Evolutionary conservation across 768 basidiomycete genomes (phyloP), one percentile per base, ranked within the genome.

Genomic region (Suillus placidus): DNA sequence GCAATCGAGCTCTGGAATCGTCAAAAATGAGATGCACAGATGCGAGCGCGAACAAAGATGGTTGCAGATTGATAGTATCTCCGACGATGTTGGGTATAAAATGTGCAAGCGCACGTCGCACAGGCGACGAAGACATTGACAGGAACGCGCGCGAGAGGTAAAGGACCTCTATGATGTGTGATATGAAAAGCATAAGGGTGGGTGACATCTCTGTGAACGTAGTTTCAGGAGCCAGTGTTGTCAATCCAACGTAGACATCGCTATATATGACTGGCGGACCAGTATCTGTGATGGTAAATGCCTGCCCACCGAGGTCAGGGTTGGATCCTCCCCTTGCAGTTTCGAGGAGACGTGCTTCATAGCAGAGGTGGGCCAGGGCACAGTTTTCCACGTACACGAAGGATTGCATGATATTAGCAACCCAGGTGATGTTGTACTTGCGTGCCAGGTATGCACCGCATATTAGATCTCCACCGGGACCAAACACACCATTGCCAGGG

Each of bases 371-470:
- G 0, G 90, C 87, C 1, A 87, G 78, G 0, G 88, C 87, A 70
- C 86, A 88, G 70, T 93, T 93, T 77, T 93, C 92, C 66, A 92
- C 91, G 68, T 91, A 91, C 70, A 80, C 77, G 74, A 88, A 90
- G 9, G 88, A 88, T 68, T 88, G 86, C 42, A 91, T 70, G 64
- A 84, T 82, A 64, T 82, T 80, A 5, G 71, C 66, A 38, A 86
- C 80, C 91, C 91, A 93, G 0, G 86, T 85, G 2, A 87, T 88
- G 71, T 88, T 91, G 60, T 78, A 73, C 71, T 82, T 78, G 54
- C 88, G 84, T 3, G 82, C 77, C 51, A 93, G 83, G 72, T 88
- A 90, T 23, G 86, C 83, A 3, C 84, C 89, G 61, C 84, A 86
- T 13, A 90, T 71, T 70, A 89, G 83, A 73, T 93, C 92, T 5